A percentile compares a stretch with the other conserved stretches of the same genome.
Conservation (phyloP, 129 eudicot genomes). For the Escallonia herrerae region DNA sequence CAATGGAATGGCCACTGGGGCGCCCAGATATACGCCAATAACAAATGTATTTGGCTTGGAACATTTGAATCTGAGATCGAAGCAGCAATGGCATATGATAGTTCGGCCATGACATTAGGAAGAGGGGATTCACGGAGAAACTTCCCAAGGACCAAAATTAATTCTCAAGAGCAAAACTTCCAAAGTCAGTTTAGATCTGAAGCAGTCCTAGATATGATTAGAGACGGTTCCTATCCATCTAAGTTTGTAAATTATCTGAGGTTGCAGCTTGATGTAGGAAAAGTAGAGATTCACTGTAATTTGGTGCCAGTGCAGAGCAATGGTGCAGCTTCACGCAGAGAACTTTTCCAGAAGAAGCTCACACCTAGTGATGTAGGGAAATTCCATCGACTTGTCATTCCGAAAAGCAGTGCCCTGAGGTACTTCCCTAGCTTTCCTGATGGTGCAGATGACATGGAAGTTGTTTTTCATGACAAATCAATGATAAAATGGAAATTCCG, state of each 20-base stretch:
- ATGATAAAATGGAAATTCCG: slow-evolving; percentile 56
- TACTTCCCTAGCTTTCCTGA: slow-evolving; percentile 34
- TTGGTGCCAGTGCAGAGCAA: slow-evolving; percentile 2
- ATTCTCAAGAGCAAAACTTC: slow-evolving; percentile 45
- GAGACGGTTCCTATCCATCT: slow-evolving; percentile 65
- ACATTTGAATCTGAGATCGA: slow-evolving; percentile 58
- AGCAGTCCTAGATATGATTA: slow-evolving; percentile 46
- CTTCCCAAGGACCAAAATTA: slow-evolving; percentile 41
- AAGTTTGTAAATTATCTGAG: slow-evolving; percentile 44
- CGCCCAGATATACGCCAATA: slow-evolving; percentile 71
- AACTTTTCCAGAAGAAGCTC: slow-evolving; percentile 63
- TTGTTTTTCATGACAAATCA: slow-evolving; percentile 36
- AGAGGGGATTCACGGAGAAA: slow-evolving; percentile 43
- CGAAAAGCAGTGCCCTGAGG: slow-evolving; percentile 56
- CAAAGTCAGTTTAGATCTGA: slow-evolving; percentile 37
- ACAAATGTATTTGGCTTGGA: slow-evolving; percentile 75
- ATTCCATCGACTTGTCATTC: slow-evolving; percentile 72
- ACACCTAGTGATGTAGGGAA: slow-evolving; percentile 89
- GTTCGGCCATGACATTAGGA: slow-evolving; percentile 58
- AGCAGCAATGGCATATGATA: slow-evolving; percentile 79
- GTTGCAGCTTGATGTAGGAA: background rate
- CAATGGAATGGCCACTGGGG: slow-evolving; percentile 81
- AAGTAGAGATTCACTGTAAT: slow-evolving; percentile 4
- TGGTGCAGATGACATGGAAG: slow-evolving; percentile 32
- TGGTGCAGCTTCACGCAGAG: slow-evolving; percentile 21